phyloP scores from a whole-genome alignment of 2,329 filamentous ascomycete genomes.

The Coniochaeta prunicola region DNA sequence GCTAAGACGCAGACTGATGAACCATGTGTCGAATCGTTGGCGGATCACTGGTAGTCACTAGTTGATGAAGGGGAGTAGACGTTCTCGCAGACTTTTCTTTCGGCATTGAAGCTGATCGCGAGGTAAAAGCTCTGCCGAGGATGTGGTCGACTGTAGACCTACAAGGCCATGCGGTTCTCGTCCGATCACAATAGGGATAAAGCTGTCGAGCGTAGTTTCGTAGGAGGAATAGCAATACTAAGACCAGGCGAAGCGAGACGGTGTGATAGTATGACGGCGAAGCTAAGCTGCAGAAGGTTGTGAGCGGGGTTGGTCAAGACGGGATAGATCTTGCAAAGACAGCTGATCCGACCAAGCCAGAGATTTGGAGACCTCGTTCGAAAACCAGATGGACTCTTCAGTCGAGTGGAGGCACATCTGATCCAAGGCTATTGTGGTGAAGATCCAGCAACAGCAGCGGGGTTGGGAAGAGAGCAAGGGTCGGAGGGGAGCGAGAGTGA shows the following conservation, averaged over 20 bases:
- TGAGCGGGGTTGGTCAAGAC: not conserved
- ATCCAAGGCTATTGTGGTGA: not conserved
- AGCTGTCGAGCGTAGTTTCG: not conserved
- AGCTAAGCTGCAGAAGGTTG: not conserved
- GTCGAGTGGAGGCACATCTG: not conserved
- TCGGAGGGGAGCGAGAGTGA: not conserved
- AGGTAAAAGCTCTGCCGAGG: not conserved
- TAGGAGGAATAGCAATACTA: not conserved
- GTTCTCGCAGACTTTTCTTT: slow-evolving; percentile 1
- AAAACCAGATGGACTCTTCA: not conserved
- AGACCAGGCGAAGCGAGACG: not conserved
- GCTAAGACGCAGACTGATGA: not conserved
- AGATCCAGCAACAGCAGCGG: not conserved
- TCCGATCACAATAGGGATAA: not conserved
- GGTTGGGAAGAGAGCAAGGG: not conserved
- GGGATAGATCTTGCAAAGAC: not conserved
- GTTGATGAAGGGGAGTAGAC: not conserved
- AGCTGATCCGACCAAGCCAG: not conserved
- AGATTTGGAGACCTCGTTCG: not conserved
- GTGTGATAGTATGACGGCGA: not conserved
- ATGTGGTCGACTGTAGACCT: not conserved
- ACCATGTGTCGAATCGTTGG: not conserved
- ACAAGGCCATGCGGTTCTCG: not conserved
- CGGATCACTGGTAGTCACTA: not conserved
- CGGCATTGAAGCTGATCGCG: slow-evolving; percentile 1